A percentile compares a stretch with the other conserved stretches of the same genome.
phyloP scores from a whole-genome alignment of 495 filamentous ascomycete species.

The Talaromyces adpressus region DNA sequence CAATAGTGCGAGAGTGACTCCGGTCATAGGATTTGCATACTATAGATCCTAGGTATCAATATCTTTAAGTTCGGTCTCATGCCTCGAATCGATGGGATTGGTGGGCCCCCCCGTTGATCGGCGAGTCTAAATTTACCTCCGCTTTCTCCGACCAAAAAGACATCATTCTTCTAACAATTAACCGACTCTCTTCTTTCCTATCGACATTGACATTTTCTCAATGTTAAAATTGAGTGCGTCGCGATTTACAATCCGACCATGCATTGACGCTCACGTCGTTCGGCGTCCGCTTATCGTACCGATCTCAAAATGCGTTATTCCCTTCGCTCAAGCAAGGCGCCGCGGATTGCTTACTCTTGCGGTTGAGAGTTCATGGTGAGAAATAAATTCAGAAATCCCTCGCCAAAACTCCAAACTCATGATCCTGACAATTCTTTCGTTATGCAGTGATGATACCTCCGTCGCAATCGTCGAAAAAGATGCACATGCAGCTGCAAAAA shows the following conservation, averaged over 20 bases:
- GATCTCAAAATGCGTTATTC: not conserved
- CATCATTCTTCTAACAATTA: not conserved
- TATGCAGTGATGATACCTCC: constrained; percentile 77
- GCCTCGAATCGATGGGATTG: not conserved
- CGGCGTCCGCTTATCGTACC: not conserved
- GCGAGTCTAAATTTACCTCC: constrained; percentile 1
- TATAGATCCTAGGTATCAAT: no score
- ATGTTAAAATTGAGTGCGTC: not conserved
- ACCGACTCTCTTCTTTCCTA: not conserved
- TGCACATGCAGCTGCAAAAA: constrained; percentile 30
- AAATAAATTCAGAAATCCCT: not conserved
- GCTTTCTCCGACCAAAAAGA: not conserved
- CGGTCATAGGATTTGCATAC: no score
- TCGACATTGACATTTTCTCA: not conserved
- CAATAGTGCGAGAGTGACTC: no score
- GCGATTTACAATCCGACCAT: not conserved
- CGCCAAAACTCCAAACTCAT: not conserved
- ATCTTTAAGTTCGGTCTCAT: not conserved
- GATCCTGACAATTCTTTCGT: not conserved
- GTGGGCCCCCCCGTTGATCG: not conserved
- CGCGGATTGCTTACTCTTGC: constrained; percentile 65
- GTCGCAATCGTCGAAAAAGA: constrained; percentile 73
- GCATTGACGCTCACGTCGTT: not conserved
- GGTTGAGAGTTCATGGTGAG: constrained; percentile 85
- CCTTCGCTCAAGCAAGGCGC: constrained; percentile 1